Base-by-base conservation (phyloP, 2,329 filamentous ascomycete genomes). In the Pseudogymnoascus sp. region DNA sequence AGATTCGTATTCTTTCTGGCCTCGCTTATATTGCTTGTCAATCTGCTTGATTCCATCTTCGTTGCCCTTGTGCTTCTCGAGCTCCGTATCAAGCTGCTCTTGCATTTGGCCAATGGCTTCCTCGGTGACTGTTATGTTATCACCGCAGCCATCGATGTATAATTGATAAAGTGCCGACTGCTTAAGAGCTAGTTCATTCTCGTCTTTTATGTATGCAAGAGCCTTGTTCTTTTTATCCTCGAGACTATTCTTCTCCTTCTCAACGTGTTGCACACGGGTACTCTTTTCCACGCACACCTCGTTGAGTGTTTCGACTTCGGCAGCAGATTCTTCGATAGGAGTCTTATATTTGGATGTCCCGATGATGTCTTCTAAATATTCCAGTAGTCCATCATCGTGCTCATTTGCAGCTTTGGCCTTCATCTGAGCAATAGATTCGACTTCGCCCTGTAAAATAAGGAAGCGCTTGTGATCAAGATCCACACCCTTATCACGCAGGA, bases 341-440 rank as follows among this genome's bases (percentile, higher is more conserved):
- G 89, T 85, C 78, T 99, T 99, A 79, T 99, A 99, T 74, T 96
- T 97, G 5, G 95, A 97, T 0, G 95, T 99, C 66, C 96, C 95
- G 70, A 99, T 97, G 66, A 99, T 99, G 72, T 99, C 95, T 75
- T 99, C 95, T 0, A 99, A 84, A 68, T 99, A 99, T 75, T 99
- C 95, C 16, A 99, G 82, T 3, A 99, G 83, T 11, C 95, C 95
- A 71, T 99, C 95, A 65, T 99, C 95, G 72, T 97, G 93, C 74
- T 99, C 95, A 69, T 91, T 93, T 43, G 84, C 88, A 3, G 96
- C 95, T 75, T 99, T 99, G 16, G 96, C 83, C 77, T 99, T 99
- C 95, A 99, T 99, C 76, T 97, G 95, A 5, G 95, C 93, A 73
- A 99, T 99, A 0, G 93, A 97, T 75, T 99, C 95, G 64, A 99